Evolutionary conservation across 2,329 filamentous ascomycete genomes (phyloP), one percentile per base, ranked within the genome.

Genomic region (Arthrobotrys sphaeroides): DNA sequence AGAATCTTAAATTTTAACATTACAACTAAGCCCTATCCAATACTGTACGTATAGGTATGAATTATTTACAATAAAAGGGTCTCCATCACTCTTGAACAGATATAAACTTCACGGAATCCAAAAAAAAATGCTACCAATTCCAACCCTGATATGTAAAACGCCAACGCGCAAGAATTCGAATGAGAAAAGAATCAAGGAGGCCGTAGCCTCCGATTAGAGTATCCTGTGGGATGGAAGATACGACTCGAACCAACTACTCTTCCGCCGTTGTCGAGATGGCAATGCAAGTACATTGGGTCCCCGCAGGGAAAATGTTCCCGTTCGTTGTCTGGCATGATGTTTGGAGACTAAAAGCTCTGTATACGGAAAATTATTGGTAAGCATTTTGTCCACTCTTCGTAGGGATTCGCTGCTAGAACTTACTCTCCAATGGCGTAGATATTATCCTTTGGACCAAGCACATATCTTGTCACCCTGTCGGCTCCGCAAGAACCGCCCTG

Each of bases 351-450:
- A 61, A 74, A 5, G 61, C 62, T 42, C 70, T 74, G 10, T 53
- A 40, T n/a, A 38, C 9, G n/a, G 24, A 20, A 40, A 51, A 53
- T 2, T 43, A 18, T n/a, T n/a, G 16, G 20, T 42, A 53, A 53
- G 28, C 4, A 10, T 13, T 3, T 22, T 28, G n/a, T 49, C 49
- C 12, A n/a, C n/a, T 31, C 57, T 40, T 16, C 12, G 36, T 13
- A 12, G n/a, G 12, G 36, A 10, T 16, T 33, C 20, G 16, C 24
- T 13, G 5, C 4, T 28, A 61, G 28, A 62, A 74, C 70, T 68
- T 68, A 74, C 70, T 74, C 70, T 68, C 70, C 70, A 51, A 74
- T 51, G 13, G 62, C 70, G 24, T 74, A 74, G 1, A 62, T 51
- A 31, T 62, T 22, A 16, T 74, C 70, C 1, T 40, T 16, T 6